phyloP scores from a whole-genome alignment of 257 asterid genomes.

The Lithospermum erythrorhizon region DNA sequence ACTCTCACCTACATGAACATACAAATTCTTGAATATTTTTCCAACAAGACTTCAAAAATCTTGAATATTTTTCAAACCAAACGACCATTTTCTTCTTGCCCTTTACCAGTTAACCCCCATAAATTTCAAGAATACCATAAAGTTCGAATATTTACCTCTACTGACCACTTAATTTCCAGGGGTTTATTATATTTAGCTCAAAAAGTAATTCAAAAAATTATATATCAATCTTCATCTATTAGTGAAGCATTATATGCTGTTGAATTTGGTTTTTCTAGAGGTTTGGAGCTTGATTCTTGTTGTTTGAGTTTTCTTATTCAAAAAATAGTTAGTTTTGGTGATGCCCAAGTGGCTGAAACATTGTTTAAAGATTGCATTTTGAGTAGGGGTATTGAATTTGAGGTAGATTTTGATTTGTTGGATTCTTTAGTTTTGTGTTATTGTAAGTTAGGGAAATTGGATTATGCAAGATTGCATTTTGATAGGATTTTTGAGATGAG shows the following conservation, averaged over 20 bases:
- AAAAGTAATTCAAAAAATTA: slow-evolving; percentile 35
- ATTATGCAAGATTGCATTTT: slow-evolving; percentile 38
- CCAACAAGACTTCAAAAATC: slow-evolving; percentile 3
- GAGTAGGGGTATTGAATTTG: slow-evolving; percentile 23
- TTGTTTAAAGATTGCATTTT: slow-evolving; percentile 22
- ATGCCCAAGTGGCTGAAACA: slow-evolving; percentile 31
- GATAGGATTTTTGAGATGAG: slow-evolving; percentile 25
- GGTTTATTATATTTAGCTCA: slow-evolving; percentile 35
- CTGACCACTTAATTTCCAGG: slow-evolving; percentile 29
- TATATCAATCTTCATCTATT: slow-evolving; percentile 24
- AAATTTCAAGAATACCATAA: slow-evolving; percentile 21
- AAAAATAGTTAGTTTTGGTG: slow-evolving; percentile 32
- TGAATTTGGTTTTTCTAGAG: slow-evolving; percentile 31
- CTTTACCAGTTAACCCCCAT: slow-evolving; percentile 33
- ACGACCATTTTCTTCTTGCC: slow-evolving; percentile 29
- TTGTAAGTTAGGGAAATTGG: slow-evolving; percentile 41
- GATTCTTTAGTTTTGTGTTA: slow-evolving; percentile 47
- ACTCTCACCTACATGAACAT: too few species aligned
- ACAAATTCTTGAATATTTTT: too few species aligned
- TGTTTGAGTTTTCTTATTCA: slow-evolving; percentile 29
- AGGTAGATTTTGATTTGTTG: slow-evolving; percentile 20
- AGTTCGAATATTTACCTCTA: slow-evolving; percentile 27
- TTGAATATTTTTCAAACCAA: slow-evolving; percentile 2
- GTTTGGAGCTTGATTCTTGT: slow-evolving; percentile 31
- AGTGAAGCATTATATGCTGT: slow-evolving; percentile 27